Evolutionary conservation across 257 asterid species (phyloP), one percentile per base, ranked within the genome.

Genomic region (Haberlea rhodopensis): DNA sequence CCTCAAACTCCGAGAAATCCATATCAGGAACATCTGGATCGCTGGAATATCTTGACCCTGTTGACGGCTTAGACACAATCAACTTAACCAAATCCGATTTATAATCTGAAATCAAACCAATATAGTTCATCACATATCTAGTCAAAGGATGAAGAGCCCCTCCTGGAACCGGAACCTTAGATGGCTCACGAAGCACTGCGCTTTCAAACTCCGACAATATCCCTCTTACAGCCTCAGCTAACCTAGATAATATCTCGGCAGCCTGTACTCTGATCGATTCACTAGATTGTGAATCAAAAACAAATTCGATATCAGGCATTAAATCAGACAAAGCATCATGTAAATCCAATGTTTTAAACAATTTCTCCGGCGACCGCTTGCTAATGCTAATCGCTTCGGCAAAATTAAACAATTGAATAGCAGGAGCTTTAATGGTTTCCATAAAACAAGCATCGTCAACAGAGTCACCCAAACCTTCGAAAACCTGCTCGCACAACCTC

Each of bases 71-170:
- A 0, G 94, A 79, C 53, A 84, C 88, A 58, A 88, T 87, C 78
- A 88, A 72, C 61, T 85, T 92, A 23, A 68, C 68, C 76, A 91
- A 53, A 16, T 90, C 83, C 58, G 74, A 82, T 75, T 86, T 89
- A 54, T 88, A 91, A 63, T 86, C 96, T 8, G 95, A 79, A 60
- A 91, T 88, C 87, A 89, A 74, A 71, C 89, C 83, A 34, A 85
- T 83, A 48, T 91, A 91, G 23, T 91, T 88, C 98, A 91, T 91
- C 73, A 91, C 98, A 46, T 88, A 91, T 76, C 96, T 86, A 55
- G 96, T 83, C 76, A 91, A 70, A 26, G 96, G 98, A 79, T 91
- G 98, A 64, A 88, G 79, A 13, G 96, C 82, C 22, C 98, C 98
- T n/a, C 96, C 96, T 0, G 96, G 98, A 32, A 88, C 95, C 0